These are phyloP conservation scores for Kodamaea sp. DNA, from an alignment of 1,139 yeast genomes.

Conservation along the genomic window DNA sequence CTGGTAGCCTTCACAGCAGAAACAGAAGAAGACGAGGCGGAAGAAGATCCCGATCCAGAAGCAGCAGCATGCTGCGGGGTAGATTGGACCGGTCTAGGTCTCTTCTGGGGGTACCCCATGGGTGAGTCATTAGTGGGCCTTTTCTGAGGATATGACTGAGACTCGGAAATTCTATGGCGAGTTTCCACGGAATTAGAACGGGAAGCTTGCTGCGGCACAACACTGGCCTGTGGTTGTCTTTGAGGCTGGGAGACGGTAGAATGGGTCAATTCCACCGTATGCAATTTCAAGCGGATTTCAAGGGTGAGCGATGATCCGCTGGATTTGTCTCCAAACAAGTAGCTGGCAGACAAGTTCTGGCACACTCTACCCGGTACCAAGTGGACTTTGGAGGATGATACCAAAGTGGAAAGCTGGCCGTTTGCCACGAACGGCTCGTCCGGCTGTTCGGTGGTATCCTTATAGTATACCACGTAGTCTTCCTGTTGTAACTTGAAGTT, in stretches of 20 bases:
- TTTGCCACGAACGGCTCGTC: conserved; percentile 79
- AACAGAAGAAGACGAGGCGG: conserved; percentile 21
- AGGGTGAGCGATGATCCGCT: conserved; percentile 54
- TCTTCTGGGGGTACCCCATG: conserved; percentile 10
- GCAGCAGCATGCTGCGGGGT: conserved; percentile 3
- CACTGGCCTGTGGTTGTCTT: conserved; percentile 1
- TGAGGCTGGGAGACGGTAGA: conserved; percentile 5
- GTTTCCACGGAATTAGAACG: background rate
- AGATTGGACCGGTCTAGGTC: conserved; percentile 6
- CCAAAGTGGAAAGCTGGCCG: conserved; percentile 57
- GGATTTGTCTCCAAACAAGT: conserved; percentile 45
- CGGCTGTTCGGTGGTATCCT: conserved; percentile 68
- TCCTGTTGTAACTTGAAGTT: conserved; percentile 46
- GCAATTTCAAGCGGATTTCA: conserved; percentile 64
- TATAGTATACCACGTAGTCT: conserved; percentile 72
- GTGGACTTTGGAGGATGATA: conserved; percentile 28
- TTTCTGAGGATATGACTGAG: background rate
- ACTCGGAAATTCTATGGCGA: background rate
- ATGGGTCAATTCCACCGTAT: conserved; percentile 34
- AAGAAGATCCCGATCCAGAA: background rate
- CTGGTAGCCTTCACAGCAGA: conserved; percentile 58
- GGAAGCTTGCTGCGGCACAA: conserved; percentile 4
- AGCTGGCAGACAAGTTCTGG: conserved; percentile 61
- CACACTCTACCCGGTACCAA: conserved; percentile 72
- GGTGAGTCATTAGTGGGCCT: conserved; percentile 6